A percentile compares a stretch with the other conserved stretches of the same genome.
Evolutionary conservation across 192 early-diverging fungal genomes (phyloP).

Genomic region (Ramicandelaber brevisporus): DNA sequence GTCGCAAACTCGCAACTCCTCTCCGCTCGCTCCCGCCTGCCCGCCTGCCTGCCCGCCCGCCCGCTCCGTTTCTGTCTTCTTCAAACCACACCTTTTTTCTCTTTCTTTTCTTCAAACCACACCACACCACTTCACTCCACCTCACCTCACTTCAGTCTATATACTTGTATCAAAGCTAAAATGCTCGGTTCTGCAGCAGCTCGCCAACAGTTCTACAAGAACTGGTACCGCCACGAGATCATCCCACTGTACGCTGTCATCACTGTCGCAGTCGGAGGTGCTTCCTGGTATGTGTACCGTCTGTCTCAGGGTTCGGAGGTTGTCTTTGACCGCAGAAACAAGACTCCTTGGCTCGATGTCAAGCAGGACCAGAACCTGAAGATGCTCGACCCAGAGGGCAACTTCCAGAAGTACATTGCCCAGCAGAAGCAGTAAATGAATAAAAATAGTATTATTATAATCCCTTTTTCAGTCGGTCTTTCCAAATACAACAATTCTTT

Average conservation of each 20-base stretch:
- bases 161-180: neutral
- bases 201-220: conserved; percentile 14
- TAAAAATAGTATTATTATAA: too few species aligned
- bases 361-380: conserved; percentile 20
- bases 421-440: too few species aligned
- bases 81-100: too few species aligned
- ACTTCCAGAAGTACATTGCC: conserved; percentile 18
- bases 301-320: conserved; percentile 17
- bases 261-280: conserved; percentile 11
- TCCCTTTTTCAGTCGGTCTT: too few species aligned
- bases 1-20: too few species aligned
- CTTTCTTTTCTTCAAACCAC: conserved; percentile 1
- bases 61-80: neutral
- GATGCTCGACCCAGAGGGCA: conserved; percentile 14
- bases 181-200: conserved; percentile 18
- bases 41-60: too few species aligned
- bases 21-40: too few species aligned
- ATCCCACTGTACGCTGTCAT: conserved; percentile 17
- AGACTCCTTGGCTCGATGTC: conserved; percentile 18
- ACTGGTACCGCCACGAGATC: conserved; percentile 21
- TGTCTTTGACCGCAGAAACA: conserved; percentile 19
- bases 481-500: too few species aligned
- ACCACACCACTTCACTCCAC: conserved; percentile 1
- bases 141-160: conserved; percentile 1
- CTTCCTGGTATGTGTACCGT: conserved; percentile 10